A percentile compares a stretch with the other conserved stretches of the same genome.
Conservation (phyloP, 1,139 yeast species). For the Tardiomyces blankii region DNA sequence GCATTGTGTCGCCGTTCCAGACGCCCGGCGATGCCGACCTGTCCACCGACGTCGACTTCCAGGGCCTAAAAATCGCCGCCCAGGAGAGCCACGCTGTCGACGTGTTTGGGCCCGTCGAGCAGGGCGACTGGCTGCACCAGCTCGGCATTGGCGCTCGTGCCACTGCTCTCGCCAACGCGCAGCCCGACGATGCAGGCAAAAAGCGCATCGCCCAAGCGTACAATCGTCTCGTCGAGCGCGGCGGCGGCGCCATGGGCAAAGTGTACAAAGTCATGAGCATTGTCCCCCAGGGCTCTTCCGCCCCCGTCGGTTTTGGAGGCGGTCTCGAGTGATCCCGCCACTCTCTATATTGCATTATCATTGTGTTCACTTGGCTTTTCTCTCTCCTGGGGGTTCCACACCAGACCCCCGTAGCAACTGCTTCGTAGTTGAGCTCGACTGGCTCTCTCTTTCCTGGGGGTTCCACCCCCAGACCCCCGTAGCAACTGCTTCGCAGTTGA, state of each 20-base stretch:
- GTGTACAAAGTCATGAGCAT: conserved; percentile 64
- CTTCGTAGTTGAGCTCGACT: too few species aligned
- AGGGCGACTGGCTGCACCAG: conserved; percentile 70
- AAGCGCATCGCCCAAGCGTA: conserved; percentile 45
- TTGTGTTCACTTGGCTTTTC: too few species aligned
- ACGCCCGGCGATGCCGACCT: conserved; percentile 74
- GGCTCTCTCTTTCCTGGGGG: too few species aligned
- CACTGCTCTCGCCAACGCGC: conserved; percentile 25
- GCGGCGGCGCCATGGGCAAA: conserved; percentile 62
- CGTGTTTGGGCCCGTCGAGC: conserved; percentile 52
- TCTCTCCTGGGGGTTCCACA: too few species aligned
- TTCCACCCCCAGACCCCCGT: too few species aligned
- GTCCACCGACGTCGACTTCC: conserved; percentile 77
- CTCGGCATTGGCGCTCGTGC: conserved; percentile 71
- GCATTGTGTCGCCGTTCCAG: conserved; percentile 65
- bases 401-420: too few species aligned
- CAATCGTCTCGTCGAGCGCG: conserved; percentile 51
- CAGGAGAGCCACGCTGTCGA: conserved; percentile 17
- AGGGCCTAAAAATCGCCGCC: conserved; percentile 37
- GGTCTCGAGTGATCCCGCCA: conserved; percentile 1
- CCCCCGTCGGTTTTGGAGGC: conserved; percentile 37
- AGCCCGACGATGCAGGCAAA: conserved; percentile 22
- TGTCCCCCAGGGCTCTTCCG: conserved; percentile 35
- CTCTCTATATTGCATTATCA: too few species aligned
- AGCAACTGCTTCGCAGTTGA: too few species aligned